Conservation (phyloP, 2,329 filamentous ascomycete species). For the Coniochaeta sp. region DNA sequence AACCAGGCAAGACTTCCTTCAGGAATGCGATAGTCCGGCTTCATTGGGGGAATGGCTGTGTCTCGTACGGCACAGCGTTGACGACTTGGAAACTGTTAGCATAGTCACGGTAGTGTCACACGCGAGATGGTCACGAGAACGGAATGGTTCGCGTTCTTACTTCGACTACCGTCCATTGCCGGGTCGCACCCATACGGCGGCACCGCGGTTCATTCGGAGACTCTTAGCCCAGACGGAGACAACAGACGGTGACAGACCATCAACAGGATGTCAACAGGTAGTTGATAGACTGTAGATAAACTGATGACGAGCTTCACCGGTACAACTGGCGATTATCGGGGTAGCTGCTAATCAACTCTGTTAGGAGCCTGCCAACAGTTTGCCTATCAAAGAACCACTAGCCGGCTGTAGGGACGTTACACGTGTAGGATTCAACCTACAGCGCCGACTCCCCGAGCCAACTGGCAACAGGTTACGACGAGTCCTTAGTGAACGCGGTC, state of each 20-base stretch:
- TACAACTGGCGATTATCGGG: neutral
- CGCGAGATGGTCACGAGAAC: neutral
- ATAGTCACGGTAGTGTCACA: neutral
- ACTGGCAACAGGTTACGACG: neutral
- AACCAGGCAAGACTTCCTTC: too few relatives aligned
- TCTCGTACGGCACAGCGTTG: neutral
- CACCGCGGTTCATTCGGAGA: neutral
- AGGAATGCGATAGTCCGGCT: neutral
- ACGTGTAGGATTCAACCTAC: neutral
- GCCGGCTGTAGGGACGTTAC: neutral
- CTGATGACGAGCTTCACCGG: neutral
- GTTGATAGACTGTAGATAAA: neutral
- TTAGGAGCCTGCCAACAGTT: neutral
- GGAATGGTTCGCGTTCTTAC: neutral
- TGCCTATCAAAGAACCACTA: neutral
- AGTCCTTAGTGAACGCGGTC: too few relatives aligned
- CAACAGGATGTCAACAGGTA: neutral
- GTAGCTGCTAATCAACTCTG: neutral
- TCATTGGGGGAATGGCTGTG: neutral
- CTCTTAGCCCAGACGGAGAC: neutral
- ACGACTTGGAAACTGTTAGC: neutral
- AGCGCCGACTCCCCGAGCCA: neutral
- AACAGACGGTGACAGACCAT: neutral
- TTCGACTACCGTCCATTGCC: neutral
- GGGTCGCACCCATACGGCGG: neutral